Evolutionary conservation across 257 asterid genomes (phyloP).

Genomic region (Solanum sitiens): DNA sequence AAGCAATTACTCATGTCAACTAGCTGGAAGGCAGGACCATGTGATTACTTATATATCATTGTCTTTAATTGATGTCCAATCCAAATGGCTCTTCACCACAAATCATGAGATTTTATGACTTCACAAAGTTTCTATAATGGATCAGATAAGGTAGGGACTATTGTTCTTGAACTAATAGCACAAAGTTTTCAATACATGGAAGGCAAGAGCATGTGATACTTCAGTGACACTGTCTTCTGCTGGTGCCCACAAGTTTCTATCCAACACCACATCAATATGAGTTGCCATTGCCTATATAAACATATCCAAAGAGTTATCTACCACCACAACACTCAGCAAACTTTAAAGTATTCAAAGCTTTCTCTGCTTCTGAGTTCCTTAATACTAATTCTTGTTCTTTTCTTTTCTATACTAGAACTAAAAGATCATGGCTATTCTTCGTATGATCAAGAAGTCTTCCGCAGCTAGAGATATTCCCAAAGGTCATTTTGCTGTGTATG

Average conservation of each 20-base stretch:
- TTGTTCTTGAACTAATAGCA: not conserved
- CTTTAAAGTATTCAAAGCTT: not conserved
- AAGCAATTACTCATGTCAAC: not conserved
- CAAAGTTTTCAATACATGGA: not conserved
- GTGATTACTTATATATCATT: not conserved
- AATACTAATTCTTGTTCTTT: not conserved
- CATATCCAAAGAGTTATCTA: not conserved
- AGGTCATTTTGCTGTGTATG: conserved; percentile 49
- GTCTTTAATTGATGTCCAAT: not conserved
- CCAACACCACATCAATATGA: not conserved
- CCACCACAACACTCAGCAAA: not conserved
- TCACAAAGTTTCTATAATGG: not conserved
- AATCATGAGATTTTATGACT: not conserved
- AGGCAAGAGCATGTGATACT: not conserved
- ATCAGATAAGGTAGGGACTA: not conserved
- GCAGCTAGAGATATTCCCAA: conserved; percentile 24
- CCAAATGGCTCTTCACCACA: not conserved
- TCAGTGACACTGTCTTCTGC: not conserved
- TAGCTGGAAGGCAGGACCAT: not conserved
- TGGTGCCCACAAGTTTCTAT: not conserved
- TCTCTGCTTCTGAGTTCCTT: not conserved
- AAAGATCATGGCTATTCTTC: not conserved
- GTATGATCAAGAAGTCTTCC: not conserved
- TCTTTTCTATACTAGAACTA: not conserved
- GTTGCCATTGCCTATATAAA: not conserved